Evolutionary conservation across 495 filamentous ascomycete species (phyloP), one percentile per base, ranked within the genome.

Genomic region (Penicillium mononematosum): DNA sequence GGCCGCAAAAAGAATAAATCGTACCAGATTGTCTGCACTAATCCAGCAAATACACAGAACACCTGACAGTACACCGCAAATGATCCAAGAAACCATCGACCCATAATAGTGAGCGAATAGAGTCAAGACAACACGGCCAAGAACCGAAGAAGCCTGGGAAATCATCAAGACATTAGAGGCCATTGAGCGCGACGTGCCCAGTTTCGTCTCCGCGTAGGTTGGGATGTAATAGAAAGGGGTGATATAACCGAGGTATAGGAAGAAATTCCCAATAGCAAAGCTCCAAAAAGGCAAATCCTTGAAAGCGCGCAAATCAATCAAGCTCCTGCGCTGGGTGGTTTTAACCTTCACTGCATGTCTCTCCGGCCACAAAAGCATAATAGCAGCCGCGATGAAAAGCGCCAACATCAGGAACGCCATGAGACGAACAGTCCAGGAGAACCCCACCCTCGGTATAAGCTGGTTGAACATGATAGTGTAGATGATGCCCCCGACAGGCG

Each of bases 161-260:
- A 75, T 61, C 16, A 67, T 56, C 10, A 77, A 59, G 31, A 75
- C 52, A 45, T 77, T 76, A 5, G 86, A 74, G 5, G 73, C 80
- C 5, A 88, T 71, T 38, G 77, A 69, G 0, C 65, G 60, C 27
- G 70, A 70, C 2, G 75, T 70, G 42, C 81, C 69, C 2, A 65
- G 48, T n/a, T 71, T 67, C 5, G 69, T 58, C 42, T 83, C 66
- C 3, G 78, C 78, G 58, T 80, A 88, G 14, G 78, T 71, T 27
- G 81, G 71, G 34, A 86, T 69, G 59, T 86, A 89, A 65, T 83
- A 88, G 71, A 86, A 85, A 0, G 83, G 75, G 61, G 81, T 76
- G 65, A 85, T 86, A 34, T 87, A 77, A 10, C 84, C 85, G 56
- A 87, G 72, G 72, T 86, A 83, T 11, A 70, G 70, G 50, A 81